Percentiles rank a stretch among this genome's conserved stretches.
Evolutionary conservation across 192 early-diverging fungal genomes (phyloP).

Genomic region (Coemansia sp.): DNA sequence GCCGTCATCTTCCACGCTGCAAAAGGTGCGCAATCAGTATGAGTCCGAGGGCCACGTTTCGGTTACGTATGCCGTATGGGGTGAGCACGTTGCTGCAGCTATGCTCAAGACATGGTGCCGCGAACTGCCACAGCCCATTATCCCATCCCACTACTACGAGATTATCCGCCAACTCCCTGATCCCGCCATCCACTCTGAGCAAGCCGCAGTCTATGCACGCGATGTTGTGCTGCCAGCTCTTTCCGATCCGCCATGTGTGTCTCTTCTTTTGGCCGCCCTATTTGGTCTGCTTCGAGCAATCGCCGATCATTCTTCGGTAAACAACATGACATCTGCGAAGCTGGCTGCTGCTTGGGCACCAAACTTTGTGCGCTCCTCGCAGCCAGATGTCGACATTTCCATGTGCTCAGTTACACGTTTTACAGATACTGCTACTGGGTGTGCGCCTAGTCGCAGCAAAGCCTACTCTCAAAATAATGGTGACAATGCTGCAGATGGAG

Average conservation of each 20-base stretch:
- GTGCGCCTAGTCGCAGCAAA: not conserved
- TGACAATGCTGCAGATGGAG: slow-evolving; percentile 9
- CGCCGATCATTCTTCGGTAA: slow-evolving; percentile 60
- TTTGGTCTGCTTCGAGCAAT: slow-evolving; percentile 71
- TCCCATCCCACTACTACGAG: slow-evolving; percentile 64
- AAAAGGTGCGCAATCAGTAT: slow-evolving; percentile 55
- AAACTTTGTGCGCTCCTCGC: slow-evolving; percentile 68
- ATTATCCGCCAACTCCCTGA: slow-evolving; percentile 54
- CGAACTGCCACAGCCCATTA: slow-evolving; percentile 74
- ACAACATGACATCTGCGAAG: slow-evolving; percentile 83
- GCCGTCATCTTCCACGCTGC: slow-evolving; percentile 68
- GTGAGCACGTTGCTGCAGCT: slow-evolving; percentile 77
- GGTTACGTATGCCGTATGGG: slow-evolving; percentile 61
- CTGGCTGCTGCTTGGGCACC: slow-evolving; percentile 85
- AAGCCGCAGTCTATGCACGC: slow-evolving; percentile 31
- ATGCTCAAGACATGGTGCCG: slow-evolving; percentile 82
- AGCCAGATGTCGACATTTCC: slow-evolving; percentile 49
- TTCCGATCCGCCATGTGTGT: slow-evolving; percentile 51
- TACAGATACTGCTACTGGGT: slow-evolving; percentile 6
- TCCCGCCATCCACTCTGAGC: slow-evolving; percentile 27
- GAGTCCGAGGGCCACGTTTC: slow-evolving; percentile 46
- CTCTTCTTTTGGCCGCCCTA: slow-evolving; percentile 60
- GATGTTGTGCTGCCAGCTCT: slow-evolving; percentile 49
- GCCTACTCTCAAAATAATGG: not conserved
- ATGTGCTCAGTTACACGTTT: slow-evolving; percentile 54